These are phyloP conservation scores for Metschnikowia peoriensis DNA, from an alignment of 805 yeast species.

Conservation along the genomic window DNA sequence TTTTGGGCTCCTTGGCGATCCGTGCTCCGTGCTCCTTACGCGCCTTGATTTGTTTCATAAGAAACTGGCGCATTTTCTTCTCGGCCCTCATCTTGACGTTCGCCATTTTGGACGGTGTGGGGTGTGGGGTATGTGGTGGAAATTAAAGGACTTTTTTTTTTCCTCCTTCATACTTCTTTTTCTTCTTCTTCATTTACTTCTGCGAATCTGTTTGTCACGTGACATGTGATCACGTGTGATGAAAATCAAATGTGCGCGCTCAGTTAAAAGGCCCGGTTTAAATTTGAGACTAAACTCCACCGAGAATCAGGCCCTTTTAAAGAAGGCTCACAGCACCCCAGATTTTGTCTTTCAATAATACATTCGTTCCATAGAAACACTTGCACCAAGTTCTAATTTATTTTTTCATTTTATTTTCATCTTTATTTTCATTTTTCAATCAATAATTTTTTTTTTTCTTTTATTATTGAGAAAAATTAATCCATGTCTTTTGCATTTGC, in stretches of 20 bases:
- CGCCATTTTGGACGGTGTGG: slow-evolving; percentile 25
- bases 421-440: too few species aligned
- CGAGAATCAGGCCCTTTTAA: too few species aligned
- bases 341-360: too few species aligned
- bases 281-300: too few species aligned
- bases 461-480: not conserved
- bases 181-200: not conserved
- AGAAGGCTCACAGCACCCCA: too few species aligned
- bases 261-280: too few species aligned
- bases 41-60: slow-evolving; percentile 44
- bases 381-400: not conserved
- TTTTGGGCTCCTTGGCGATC: slow-evolving; percentile 38
- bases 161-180: not conserved
- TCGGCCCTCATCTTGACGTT: slow-evolving; percentile 41
- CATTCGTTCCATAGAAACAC: not conserved
- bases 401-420: not conserved
- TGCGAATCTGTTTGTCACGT: not conserved
- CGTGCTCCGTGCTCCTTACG: slow-evolving; percentile 43
- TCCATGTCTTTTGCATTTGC: slow-evolving; percentile 7
- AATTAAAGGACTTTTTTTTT: not conserved
- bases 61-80: slow-evolving; percentile 47
- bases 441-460: too few species aligned
- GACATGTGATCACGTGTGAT: not conserved
- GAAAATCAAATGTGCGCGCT: not conserved
- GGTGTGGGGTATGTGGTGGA: slow-evolving; percentile 2